Base-by-base conservation (phyloP, 148 eudicot species). In the Fagopyrum homotropicum region DNA sequence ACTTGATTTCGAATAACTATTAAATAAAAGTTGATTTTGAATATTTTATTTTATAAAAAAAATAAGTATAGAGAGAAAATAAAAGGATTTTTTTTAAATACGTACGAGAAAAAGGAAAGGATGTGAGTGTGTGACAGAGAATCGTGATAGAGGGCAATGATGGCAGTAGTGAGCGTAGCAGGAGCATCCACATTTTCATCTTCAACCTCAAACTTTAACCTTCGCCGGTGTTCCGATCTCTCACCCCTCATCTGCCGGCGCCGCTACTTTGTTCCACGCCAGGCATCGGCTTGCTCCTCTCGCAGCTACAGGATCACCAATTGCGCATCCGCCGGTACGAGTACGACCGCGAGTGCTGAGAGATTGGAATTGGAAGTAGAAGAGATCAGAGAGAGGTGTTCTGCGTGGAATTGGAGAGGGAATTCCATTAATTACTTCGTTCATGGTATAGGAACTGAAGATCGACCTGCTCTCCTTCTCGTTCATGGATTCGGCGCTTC, bases 401-500 rank as follows among this genome's bases (percentile, higher is more conserved):
- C 43, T 4, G 83, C 78, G 45, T 93, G 98, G 97, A 64, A 74
- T 6, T 93, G 98, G 98, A 88, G 74, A 82, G 94, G 92, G 9
- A 61, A 80, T 40, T 77, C 74, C 57, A 76, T 93, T 11, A 93
- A 86, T 78, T 93, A 91, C 87, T 85, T 93, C 7, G 82, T 81
- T 61, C 80, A 85, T 45, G 80, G 77, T 3, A 73, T 44, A 43
- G 60, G 40, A 17, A 35, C 29, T 29, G 73, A 47, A 19, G 69
- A 54, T 7, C 71, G 73, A 9, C 86, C 92, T 45, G 93, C 93
- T 75, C 80, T 93, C 72, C 82, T 93, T 48, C 93, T 93, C 73
- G 95, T 93, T 82, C 97, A 93, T 81, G 98, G 98, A 43, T 91
- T 93, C 52, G 98, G 98, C 45, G 98, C 98, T 81, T 93, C 98